Conservation (phyloP, 352 stramenopile genomes). For the Pythium dissotocum region DNA sequence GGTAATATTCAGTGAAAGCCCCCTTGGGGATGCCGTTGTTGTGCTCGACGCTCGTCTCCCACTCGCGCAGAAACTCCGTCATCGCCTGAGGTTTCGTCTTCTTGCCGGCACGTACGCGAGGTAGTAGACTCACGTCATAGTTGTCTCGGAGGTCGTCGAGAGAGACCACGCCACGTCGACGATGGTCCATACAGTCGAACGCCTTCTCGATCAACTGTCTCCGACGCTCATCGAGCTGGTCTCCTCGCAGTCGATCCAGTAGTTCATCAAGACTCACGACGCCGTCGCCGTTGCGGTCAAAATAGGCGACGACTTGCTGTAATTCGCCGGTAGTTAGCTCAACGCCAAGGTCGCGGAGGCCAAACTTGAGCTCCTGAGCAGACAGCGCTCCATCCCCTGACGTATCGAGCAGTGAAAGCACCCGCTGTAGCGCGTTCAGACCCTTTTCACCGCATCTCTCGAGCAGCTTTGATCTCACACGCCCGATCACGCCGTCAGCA, state of each 20-base stretch:
- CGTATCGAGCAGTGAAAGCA: slow-evolving; percentile 47
- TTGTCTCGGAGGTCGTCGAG: slow-evolving; percentile 59
- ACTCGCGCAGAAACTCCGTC: slow-evolving; percentile 71
- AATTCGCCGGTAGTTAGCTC: slow-evolving; percentile 44
- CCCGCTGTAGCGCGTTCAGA: slow-evolving; percentile 48
- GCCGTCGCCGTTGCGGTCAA: slow-evolving; percentile 51
- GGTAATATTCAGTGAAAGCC: slow-evolving; percentile 83
- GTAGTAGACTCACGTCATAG: slow-evolving; percentile 78
- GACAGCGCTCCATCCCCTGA: slow-evolving; percentile 45
- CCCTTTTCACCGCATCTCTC: slow-evolving; percentile 39
- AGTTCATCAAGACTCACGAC: slow-evolving; percentile 58
- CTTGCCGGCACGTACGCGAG: slow-evolving; percentile 65
- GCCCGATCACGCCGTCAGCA: slow-evolving; percentile 20
- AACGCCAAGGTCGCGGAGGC: slow-evolving; percentile 52
- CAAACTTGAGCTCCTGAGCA: slow-evolving; percentile 61
- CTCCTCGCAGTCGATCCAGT: slow-evolving; percentile 44
- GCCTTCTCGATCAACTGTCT: slow-evolving; percentile 45
- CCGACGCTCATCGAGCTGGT: slow-evolving; percentile 31
- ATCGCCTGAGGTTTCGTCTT: slow-evolving; percentile 56
- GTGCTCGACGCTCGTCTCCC: slow-evolving; percentile 37
- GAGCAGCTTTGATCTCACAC: slow-evolving; percentile 38
- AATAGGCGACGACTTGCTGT: slow-evolving; percentile 38
- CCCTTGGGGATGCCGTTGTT: slow-evolving; percentile 52
- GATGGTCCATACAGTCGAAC: slow-evolving; percentile 62
- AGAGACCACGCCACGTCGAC: slow-evolving; percentile 36